Percentiles rank a stretch among this genome's conserved stretches.
Evolutionary conservation across 202 grass and related monocot genomes (phyloP).

Genomic region (Musa balbisiana): DNA sequence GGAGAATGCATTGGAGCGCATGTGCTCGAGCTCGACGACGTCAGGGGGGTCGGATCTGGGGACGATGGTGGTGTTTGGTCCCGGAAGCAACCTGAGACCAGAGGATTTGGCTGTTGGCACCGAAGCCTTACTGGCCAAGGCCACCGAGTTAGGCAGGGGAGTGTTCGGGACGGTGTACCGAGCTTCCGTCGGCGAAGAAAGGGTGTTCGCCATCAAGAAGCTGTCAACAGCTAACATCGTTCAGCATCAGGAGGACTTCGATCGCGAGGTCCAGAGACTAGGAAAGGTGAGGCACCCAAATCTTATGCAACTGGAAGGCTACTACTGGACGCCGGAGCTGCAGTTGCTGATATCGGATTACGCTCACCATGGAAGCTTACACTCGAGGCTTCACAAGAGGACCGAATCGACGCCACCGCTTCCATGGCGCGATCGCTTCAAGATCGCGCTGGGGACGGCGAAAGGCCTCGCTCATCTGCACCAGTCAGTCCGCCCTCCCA

Average conservation of each 20-base stretch:
- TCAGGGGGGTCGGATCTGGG: conserved; percentile 43
- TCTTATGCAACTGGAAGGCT: conserved; percentile 65
- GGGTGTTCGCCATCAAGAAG: conserved; percentile 59
- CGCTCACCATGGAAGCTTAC: conserved; percentile 62
- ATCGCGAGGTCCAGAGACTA: conserved; percentile 68
- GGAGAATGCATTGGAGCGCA: conserved; percentile 62
- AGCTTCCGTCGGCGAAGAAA: conserved; percentile 28
- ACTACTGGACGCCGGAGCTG: conserved; percentile 90
- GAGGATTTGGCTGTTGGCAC: conserved; percentile 69
- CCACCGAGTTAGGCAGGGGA: conserved; percentile 59
- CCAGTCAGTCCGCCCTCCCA: conserved; percentile 53
- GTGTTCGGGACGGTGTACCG: conserved; percentile 59
- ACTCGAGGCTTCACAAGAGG: conserved; percentile 53
- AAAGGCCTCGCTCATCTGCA: conserved; percentile 68
- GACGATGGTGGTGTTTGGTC: conserved; percentile 77
- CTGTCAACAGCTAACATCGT: conserved; percentile 41
- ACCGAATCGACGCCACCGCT: conserved; percentile 10
- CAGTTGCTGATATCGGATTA: conserved; percentile 79
- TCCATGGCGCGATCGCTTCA: conserved; percentile 70
- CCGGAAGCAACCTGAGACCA: conserved; percentile 40
- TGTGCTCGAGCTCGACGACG: conserved; percentile 38
- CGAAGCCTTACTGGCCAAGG: conserved; percentile 56
- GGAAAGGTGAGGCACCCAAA: conserved; percentile 83
- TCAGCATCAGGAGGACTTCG: conserved; percentile 66
- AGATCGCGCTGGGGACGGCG: conserved; percentile 53